Base-by-base conservation (phyloP, 176 grass and related monocot genomes). In the Themeda triandra region DNA sequence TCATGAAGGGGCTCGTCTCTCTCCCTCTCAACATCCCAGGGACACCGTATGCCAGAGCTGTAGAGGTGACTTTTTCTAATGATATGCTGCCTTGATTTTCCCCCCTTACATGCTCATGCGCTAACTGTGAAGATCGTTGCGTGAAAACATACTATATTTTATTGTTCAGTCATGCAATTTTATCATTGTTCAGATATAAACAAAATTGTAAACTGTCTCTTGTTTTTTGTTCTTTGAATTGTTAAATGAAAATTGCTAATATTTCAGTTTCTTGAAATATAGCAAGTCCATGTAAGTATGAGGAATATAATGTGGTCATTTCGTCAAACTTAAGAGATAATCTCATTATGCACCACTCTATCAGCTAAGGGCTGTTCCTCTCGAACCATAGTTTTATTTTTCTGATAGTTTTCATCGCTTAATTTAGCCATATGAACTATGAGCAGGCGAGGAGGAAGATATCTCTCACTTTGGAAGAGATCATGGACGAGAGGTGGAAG, bases 1-100 rank as follows among this genome's bases (percentile, higher is more conserved):
- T 97, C 79, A 97, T 97, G 94, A 97, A 91, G 82, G 94, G 94
- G 4, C 94, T 97, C 73, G 90, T 97, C 66, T 94, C 94, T 70
- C 90, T 97, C 48, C 94, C 94, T 75, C 91, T 97, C 45, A 89
- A 88, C 78, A 94, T 97, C 53, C 94, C 91, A 29, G 89, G 94
- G 80, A 94, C 91, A 70, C 80, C 91, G 1, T 97, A 94, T 39
- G 91, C 94, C 46, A 97, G 73, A 70, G 94, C 94, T 77, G 91
- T 97, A 48, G 81, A 90, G 87, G 94, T 88, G 19, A 31, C 21
- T 70, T 19, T 4, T 12, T 44, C 13, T 44, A 35, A 35, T 35
- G 4, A 35, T 3, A 35, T 35, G 2, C 4, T 35, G 33, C 4
- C 33, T 3, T 35, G 2, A 4, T 35, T 35, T 35, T 35, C 33